Percentiles rank a stretch among this genome's conserved stretches.
Evolutionary conservation across 768 basidiomycete species (phyloP).

Genomic region (Tricholoma sp.): DNA sequence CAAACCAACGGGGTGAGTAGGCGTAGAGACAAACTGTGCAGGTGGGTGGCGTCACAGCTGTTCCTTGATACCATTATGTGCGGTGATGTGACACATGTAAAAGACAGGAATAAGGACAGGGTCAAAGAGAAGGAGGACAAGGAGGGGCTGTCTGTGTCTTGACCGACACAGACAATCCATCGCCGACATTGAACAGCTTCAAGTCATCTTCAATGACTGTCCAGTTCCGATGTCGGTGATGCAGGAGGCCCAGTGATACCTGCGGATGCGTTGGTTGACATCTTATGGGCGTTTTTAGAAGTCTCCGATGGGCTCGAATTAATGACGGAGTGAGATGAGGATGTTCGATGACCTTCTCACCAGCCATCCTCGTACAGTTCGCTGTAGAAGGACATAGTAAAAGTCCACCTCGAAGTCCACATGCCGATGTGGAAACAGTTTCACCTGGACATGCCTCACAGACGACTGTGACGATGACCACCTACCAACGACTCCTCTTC

Average conservation of each 20-base stretch:
- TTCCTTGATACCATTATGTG: too few relatives aligned
- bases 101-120: too few relatives aligned
- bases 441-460: conserved; percentile 28
- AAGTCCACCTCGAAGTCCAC: conserved; percentile 38
- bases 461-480: conserved; percentile 29
- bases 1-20: too few relatives aligned
- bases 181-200: conserved; percentile 62
- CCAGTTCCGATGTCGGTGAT: conserved; percentile 52
- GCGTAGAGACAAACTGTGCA: too few relatives aligned
- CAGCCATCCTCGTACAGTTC: conserved; percentile 56
- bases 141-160: too few relatives aligned
- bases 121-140: too few relatives aligned
- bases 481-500: conserved; percentile 50
- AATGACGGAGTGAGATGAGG: conserved; percentile 55
- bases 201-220: conserved; percentile 63
- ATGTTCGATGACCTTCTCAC: conserved; percentile 56
- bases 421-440: conserved; percentile 28
- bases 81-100: too few relatives aligned
- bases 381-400: conserved; percentile 57
- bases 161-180: conserved; percentile 70
- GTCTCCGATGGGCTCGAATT: conserved; percentile 57
- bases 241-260: conserved; percentile 62
- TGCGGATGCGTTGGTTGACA: conserved; percentile 64
- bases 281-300: conserved; percentile 60
- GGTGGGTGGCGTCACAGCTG: too few relatives aligned